These are phyloP conservation scores for Candida coleopterorum DNA, from an alignment of 805 yeast species.

Conservation along the genomic window DNA sequence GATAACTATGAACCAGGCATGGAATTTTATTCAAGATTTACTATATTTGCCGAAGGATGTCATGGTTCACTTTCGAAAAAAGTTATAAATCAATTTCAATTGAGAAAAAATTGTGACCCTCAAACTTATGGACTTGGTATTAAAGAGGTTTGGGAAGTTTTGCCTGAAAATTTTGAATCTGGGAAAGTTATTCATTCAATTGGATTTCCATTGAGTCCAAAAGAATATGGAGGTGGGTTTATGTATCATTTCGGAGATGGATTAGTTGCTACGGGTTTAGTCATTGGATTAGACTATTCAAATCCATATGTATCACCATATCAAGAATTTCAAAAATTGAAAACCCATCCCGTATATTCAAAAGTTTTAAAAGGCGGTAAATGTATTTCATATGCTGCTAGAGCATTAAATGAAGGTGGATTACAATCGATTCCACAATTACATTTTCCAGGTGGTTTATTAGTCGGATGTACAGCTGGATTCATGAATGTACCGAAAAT, in stretches of 20 bases:
- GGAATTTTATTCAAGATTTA: slow-evolving; percentile 90
- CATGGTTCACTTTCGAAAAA: slow-evolving; percentile 89
- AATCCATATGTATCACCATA: slow-evolving; percentile 96
- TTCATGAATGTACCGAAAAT: slow-evolving; percentile 96
- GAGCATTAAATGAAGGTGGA: slow-evolving; percentile 98
- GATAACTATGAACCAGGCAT: slow-evolving; percentile 90
- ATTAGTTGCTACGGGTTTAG: slow-evolving; percentile 88
- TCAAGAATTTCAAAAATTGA: slow-evolving; percentile 92
- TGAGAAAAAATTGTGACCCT: slow-evolving; percentile 59
- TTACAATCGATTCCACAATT: slow-evolving; percentile 86
- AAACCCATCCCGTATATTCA: slow-evolving; percentile 81
- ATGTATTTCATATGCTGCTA: slow-evolving; percentile 90
- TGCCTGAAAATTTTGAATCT: slow-evolving; percentile 69
- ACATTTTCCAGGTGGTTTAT: slow-evolving; percentile 91
- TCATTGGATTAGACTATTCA: slow-evolving; percentile 87
- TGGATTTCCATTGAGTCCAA: slow-evolving; percentile 77
- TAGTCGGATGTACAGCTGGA: slow-evolving; percentile 95
- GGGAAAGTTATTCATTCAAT: slow-evolving; percentile 84
- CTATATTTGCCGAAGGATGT: slow-evolving; percentile 96
- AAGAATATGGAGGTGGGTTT: slow-evolving; percentile 90
- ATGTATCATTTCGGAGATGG: slow-evolving; percentile 96
- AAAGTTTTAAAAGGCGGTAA: slow-evolving; percentile 79
- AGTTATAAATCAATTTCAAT: slow-evolving; percentile 60
- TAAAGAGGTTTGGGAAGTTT: slow-evolving; percentile 96
- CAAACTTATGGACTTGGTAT: slow-evolving; percentile 96